Base-by-base conservation (phyloP, 208 protist species). In the Crithidia mellificae region DNA sequence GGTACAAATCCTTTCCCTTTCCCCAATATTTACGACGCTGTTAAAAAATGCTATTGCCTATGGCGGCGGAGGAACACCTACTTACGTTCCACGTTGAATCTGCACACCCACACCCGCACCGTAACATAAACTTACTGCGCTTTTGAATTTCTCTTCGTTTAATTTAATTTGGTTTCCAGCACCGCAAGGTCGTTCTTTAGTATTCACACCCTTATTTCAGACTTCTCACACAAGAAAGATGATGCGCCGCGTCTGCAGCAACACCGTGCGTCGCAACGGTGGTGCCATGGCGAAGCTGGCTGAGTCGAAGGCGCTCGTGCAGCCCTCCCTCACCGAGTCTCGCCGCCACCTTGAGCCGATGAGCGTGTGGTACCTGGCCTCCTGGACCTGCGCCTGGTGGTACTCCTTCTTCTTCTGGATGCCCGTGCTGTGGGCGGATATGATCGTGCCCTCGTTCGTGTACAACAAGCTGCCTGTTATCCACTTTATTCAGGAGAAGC, bases 391-490 rank as follows among this genome's bases (percentile, higher is more conserved):
- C 57, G 78, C 84, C 51, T 95, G 90, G 90, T 91, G 83, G 73
- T 95, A 93, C 67, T 84, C 85, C 62, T 93, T 95, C 67, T 95
- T 90, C 81, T 92, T 93, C 65, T 93, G 85, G 87, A 82, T 95
- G 76, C 90, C 90, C 51, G 83, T 92, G 80, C 79, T 95, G 63
- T 90, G 80, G 80, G 85, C 85, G 12, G 90, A 95, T 63, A 73
- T 95, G 56, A 88, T 95, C 53, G 79, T 87, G 43, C 90, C 90
- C 3, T 91, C 87, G 8, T 90, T 92, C 49, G 84, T 91, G 57
- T 91, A 92, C 74, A 93, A 93, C 70, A 95, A 95, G 72, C 71
- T 95, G 36, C 90, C 90, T 15, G 72, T 92, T 24, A 91, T 95
- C 52, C 90, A 95, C 80, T 93, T 93, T 57, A 65, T 95, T 12